Evolutionary conservation across 768 basidiomycete species (phyloP).

Genomic region (Jaapia argillacea): DNA sequence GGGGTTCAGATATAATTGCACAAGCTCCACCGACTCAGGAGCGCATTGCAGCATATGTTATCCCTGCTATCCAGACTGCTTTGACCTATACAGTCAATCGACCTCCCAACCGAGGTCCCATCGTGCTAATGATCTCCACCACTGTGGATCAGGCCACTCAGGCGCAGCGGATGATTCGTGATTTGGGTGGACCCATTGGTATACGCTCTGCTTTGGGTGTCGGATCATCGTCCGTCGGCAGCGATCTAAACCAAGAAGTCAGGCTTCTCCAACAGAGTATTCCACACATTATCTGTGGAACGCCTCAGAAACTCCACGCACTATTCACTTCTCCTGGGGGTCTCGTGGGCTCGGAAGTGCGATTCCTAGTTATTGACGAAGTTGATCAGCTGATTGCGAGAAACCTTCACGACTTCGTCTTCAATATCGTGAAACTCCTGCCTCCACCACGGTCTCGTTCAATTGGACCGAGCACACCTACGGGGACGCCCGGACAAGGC

Average conservation of each 20-base stretch:
- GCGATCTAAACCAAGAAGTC: constrained; percentile 62
- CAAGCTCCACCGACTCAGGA: constrained; percentile 99
- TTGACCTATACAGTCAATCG: constrained; percentile 50
- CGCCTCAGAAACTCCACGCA: constrained; percentile 92
- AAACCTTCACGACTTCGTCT: constrained; percentile 91
- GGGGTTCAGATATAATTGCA: constrained; percentile 94
- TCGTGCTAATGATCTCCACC: constrained; percentile 92
- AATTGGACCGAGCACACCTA: not conserved
- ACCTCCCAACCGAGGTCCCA: constrained; percentile 62
- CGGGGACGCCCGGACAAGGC: not conserved
- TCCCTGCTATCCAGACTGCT: constrained; percentile 80
- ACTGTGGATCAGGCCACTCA: constrained; percentile 99
- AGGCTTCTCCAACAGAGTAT: constrained; percentile 82
- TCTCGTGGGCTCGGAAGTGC: constrained; percentile 72
- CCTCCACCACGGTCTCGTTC: constrained; percentile 74
- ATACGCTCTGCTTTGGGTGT: constrained; percentile 86
- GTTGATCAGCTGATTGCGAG: constrained; percentile 97
- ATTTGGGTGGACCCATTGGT: constrained; percentile 88
- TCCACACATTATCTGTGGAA: constrained; percentile 94
- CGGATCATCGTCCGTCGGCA: constrained; percentile 56
- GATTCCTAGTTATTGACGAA: constrained; percentile 93
- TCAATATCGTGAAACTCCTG: constrained; percentile 84
- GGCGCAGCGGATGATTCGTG: constrained; percentile 90
- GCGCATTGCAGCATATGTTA: constrained; percentile 94
- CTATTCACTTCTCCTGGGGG: constrained; percentile 78